Evolutionary conservation across 306 rosid species (phyloP).

Genomic region (Alnus glutinosa): DNA sequence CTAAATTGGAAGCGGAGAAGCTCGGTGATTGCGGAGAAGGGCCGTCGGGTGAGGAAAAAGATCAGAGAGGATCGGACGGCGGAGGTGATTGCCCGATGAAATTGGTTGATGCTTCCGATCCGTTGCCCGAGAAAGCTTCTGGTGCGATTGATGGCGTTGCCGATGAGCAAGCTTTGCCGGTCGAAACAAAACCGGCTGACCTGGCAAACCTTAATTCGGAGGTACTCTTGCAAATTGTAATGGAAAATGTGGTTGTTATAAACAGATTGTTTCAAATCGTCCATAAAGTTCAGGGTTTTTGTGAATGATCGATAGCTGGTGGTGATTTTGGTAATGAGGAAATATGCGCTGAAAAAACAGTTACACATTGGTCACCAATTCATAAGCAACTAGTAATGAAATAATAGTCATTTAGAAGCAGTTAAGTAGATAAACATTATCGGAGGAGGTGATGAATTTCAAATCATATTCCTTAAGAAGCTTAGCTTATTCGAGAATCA

Average conservation of each 20-base stretch:
- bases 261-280: not conserved
- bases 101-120: conserved; percentile 37
- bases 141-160: conserved; percentile 36
- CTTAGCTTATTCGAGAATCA: not conserved
- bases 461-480: not conserved
- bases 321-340: not conserved
- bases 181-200: conserved; percentile 32
- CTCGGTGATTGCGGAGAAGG: conserved; percentile 44
- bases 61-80: conserved; percentile 25
- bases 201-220: conserved; percentile 39
- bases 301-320: not conserved
- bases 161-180: conserved; percentile 20
- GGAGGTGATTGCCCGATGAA: conserved; percentile 32
- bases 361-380: not conserved
- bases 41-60: conserved; percentile 40
- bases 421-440: no score
- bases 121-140: conserved; percentile 31
- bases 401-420: not conserved
- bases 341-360: not conserved
- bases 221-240: conserved; percentile 29
- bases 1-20: conserved; percentile 23
- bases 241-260: not conserved
- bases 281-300: not conserved
- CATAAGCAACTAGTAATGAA: not conserved
- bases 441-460: not conserved